Base-by-base conservation (phyloP, 2,329 filamentous ascomycete genomes). In the Aspergillus quadricinctus region DNA sequence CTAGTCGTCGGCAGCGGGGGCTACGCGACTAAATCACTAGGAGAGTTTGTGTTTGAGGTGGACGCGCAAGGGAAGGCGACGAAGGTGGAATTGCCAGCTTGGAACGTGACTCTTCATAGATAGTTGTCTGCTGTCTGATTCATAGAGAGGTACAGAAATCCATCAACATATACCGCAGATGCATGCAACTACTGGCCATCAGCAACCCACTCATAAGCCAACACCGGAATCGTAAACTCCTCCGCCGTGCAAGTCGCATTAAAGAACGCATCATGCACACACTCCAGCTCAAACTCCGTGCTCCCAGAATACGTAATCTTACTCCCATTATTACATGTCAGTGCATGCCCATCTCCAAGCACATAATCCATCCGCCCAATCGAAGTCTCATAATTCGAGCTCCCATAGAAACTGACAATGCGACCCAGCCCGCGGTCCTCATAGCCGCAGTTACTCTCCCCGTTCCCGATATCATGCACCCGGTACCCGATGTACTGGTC, bases 401-500 rank as follows among this genome's bases (percentile, higher is more conserved):
- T 58, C 2, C 67, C 66, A 37, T 69, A 69, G 50, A 69, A 69
- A 3, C 65, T 56, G 23, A 69, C 64, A 31, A 68, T 69, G 0
- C 67, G 54, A 0, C 67, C 67, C 11, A 28, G 14, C 1, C 62
- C 57, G 1, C 66, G 63, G 50, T 69, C 66, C 8, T 60, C 62
- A 50, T 69, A 69, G 0, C 67, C 66, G 31, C 67, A 69, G 53
- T 69, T 69, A 27, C 58, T 64, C 41, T 41, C 63, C 1, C 67
- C 66, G 29, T 69, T 49, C 1, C 49, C 67, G 31, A 69, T 69
- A 46, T 69, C 67, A 19, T 69, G 66, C 8, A 69, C 52, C 10
- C 67, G 66, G 48, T 67, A 69, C 1, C 66, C 67, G 49, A 67
- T 67, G 49, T 69, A 69, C 49, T 67, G 19, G 29, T 69, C 67